phyloP scores from a whole-genome alignment of 2,329 filamentous ascomycete genomes.

The Fusarium floridanum region DNA sequence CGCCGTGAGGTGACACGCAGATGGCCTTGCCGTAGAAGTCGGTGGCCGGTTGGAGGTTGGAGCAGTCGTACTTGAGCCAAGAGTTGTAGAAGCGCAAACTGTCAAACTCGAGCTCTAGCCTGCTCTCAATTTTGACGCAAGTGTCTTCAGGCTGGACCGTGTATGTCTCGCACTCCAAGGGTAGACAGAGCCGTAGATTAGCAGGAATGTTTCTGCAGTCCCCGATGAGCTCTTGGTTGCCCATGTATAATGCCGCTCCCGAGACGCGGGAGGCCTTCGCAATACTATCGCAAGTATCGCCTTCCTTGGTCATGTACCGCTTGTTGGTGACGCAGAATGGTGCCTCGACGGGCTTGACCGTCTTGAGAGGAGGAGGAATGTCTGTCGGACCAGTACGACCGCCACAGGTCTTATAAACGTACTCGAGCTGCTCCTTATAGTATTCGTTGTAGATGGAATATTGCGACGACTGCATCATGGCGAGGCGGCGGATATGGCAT shows the following conservation, averaged over 20 bases:
- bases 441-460: constrained; percentile 42
- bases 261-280: constrained; percentile 21
- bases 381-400: constrained; percentile 3
- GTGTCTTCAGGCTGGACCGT: background rate
- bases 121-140: background rate
- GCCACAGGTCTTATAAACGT: constrained; percentile 18
- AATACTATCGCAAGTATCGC: constrained; percentile 39
- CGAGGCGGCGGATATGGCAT: constrained; percentile 36
- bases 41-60: background rate
- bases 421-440: constrained; percentile 19
- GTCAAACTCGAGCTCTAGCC: background rate
- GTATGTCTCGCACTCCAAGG: background rate
- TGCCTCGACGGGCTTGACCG: background rate
- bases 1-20: background rate
- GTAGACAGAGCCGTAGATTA: constrained; percentile 22
- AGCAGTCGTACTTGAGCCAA: background rate
- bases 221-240: constrained; percentile 22
- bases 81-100: background rate
- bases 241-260: constrained; percentile 25
- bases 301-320: constrained; percentile 13
- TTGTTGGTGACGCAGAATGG: constrained; percentile 9
- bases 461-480: constrained; percentile 42
- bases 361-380: background rate
- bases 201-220: constrained; percentile 25
- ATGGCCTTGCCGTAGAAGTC: background rate